Percentiles rank a stretch among this genome's conserved stretches.
Evolutionary conservation across 2,329 filamentous ascomycete genomes (phyloP).

Genomic region (Cladosporium sp.): DNA sequence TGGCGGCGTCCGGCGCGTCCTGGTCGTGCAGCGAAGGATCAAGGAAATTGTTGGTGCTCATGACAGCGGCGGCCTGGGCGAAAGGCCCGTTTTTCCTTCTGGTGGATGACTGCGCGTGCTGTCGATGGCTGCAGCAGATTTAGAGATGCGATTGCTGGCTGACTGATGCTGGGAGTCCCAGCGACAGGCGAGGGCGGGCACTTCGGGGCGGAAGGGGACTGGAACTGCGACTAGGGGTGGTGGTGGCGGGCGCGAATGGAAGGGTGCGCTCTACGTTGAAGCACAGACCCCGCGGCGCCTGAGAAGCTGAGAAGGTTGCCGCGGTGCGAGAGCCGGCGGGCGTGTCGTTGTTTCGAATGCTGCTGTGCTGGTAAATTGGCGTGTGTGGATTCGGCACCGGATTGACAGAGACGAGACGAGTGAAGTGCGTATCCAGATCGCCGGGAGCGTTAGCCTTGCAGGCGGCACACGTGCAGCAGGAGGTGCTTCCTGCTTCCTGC

Average conservation of each 20-base stretch:
- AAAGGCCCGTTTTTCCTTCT: slow-evolving; percentile 26
- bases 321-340: too few species aligned
- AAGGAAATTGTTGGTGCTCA: slow-evolving; percentile 11
- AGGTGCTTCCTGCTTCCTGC: neutral
- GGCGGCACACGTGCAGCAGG: neutral
- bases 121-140: neutral
- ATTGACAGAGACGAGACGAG: neutral
- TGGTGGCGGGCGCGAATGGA: slow-evolving; percentile 1
- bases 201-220: neutral
- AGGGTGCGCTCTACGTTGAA: neutral
- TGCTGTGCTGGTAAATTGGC: too few species aligned
- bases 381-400: neutral
- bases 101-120: neutral
- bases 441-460: neutral
- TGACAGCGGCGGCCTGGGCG: neutral
- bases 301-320: too few species aligned
- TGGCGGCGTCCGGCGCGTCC: neutral
- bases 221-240: too few species aligned
- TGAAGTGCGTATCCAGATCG: neutral
- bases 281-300: too few species aligned
- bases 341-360: too few species aligned
- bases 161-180: neutral
- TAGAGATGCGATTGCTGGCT: neutral
- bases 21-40: slow-evolving; percentile 14
- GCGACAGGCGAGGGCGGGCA: neutral